Evolutionary conservation across 768 basidiomycete species (phyloP).

Genomic region (Zangia roseola): DNA sequence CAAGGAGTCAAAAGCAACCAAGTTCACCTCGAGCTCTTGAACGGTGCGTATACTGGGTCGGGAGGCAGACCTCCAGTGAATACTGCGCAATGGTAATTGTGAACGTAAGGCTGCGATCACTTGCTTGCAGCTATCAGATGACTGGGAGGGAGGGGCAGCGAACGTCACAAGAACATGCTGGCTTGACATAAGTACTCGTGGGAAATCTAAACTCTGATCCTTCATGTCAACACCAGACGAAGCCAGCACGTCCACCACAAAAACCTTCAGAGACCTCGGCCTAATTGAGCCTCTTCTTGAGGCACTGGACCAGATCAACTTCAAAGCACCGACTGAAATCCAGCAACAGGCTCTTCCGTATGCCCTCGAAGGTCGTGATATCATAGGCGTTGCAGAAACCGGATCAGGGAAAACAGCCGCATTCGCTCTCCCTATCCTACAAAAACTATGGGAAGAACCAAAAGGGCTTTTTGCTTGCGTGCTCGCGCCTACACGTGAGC

Average conservation of each 20-base stretch:
- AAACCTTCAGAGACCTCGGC: slow-evolving; percentile 80
- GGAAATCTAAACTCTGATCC: slow-evolving; percentile 9
- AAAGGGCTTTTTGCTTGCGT: slow-evolving; percentile 91
- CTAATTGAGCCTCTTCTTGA: slow-evolving; percentile 87
- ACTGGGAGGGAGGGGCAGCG: slow-evolving; percentile 56
- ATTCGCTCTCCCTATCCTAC: slow-evolving; percentile 93
- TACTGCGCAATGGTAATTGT: slow-evolving; percentile 81
- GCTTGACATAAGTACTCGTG: slow-evolving; percentile 32
- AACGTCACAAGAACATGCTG: slow-evolving; percentile 68
- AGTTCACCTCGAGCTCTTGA: slow-evolving; percentile 77
- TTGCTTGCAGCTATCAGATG: slow-evolving; percentile 74
- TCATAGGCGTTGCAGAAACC: slow-evolving; percentile 97
- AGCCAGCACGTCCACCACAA: slow-evolving; percentile 45
- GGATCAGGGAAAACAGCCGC: slow-evolving; percentile 98
- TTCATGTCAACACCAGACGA: slow-evolving; percentile 66
- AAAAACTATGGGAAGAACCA: slow-evolving; percentile 95
- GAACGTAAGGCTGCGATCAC: slow-evolving; percentile 61
- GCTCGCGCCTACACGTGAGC: slow-evolving; percentile 94
- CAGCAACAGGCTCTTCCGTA: slow-evolving; percentile 82
- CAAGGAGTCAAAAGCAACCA: slow-evolving; percentile 65
- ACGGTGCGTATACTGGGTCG: slow-evolving; percentile 79
- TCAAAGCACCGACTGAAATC: slow-evolving; percentile 87
- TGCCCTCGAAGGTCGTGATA: slow-evolving; percentile 89
- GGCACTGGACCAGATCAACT: slow-evolving; percentile 78
- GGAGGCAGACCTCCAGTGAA: slow-evolving; percentile 87